Base-by-base conservation (phyloP, 805 yeast species). In the Kurtzmaniella cleridarum region DNA sequence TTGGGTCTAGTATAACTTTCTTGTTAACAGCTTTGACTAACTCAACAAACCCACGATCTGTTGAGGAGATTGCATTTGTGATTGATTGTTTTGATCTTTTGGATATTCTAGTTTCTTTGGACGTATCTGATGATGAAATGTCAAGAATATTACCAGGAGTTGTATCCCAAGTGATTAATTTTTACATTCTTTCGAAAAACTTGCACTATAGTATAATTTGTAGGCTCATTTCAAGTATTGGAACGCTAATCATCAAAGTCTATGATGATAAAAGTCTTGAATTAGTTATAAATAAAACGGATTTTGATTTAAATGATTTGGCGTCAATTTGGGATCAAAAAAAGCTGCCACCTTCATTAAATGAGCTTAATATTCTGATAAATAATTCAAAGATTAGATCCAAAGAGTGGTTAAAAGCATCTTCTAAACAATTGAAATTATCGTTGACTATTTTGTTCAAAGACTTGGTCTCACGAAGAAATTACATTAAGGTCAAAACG, bases 121-220 rank as follows among this genome's bases (percentile, higher is more conserved):
- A 47, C 8, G 53, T 64, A 2, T 33, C 58, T 5, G 27, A 66
- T 3, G 62, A 61, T n/a, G 62, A 60, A 28, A 36, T 64, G 5
- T 54, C 71, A 9, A 55, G 55, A 31, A 64, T 67, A 2, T 49
- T 68, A n/a, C 74, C 74, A 1, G 74, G 74, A 1, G 45, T 61
- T 4, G 47, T 59, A 1, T 66, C 72, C 3, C 48, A 57, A 33
- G 40, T 64, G 13, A 53, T 64, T 3, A 55, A 57, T 14, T 65
- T 60, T 41, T 49, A 44, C 15, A 38, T 57, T 0, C 23, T 34
- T 3, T 41, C 58, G 1, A 50, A 47, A 23, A 51, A 43, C 29
- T 30, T 66, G 16, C 59, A 62, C 39, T 55, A 43, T 15, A 41
- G 49, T 2, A 38, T 59, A 1, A 34, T 61, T 5, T 41, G 55